Conservation (phyloP, 768 basidiomycete species). For the Lactarius hatsudake region DNA sequence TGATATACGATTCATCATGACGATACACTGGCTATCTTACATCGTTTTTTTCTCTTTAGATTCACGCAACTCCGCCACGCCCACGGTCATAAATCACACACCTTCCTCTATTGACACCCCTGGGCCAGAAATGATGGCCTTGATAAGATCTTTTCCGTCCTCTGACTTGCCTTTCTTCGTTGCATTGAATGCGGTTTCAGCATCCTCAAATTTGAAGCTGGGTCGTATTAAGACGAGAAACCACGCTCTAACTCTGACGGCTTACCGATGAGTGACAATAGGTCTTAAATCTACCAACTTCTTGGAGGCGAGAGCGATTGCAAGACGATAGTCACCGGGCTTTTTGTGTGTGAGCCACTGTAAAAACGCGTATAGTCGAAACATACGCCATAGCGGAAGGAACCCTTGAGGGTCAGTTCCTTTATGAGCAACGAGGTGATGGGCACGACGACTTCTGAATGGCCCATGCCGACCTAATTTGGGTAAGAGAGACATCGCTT, state of each 20-base stretch:
- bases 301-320: conserved; percentile 77
- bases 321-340: conserved; percentile 83
- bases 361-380: background rate
- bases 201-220: conserved; percentile 75
- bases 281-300: conserved; percentile 86
- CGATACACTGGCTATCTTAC: background rate
- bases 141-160: conserved; percentile 87
- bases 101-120: conserved; percentile 47
- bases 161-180: conserved; percentile 77
- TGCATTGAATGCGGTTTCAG: conserved; percentile 75
- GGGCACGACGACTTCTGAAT: conserved; percentile 70
- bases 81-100: background rate
- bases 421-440: conserved; percentile 67
- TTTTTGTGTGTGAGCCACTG: conserved; percentile 31
- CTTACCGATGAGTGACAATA: conserved; percentile 82
- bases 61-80: background rate
- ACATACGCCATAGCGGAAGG: conserved; percentile 86
- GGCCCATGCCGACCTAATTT: conserved; percentile 82
- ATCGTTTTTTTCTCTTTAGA: background rate
- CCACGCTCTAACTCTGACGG: background rate
- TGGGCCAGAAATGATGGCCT: conserved; percentile 85
- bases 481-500: conserved; percentile 28
- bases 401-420: conserved; percentile 80
- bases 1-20: background rate
- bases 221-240: background rate